Conservation (phyloP, 176 grass and related monocot genomes). For the Canna indica region DNA sequence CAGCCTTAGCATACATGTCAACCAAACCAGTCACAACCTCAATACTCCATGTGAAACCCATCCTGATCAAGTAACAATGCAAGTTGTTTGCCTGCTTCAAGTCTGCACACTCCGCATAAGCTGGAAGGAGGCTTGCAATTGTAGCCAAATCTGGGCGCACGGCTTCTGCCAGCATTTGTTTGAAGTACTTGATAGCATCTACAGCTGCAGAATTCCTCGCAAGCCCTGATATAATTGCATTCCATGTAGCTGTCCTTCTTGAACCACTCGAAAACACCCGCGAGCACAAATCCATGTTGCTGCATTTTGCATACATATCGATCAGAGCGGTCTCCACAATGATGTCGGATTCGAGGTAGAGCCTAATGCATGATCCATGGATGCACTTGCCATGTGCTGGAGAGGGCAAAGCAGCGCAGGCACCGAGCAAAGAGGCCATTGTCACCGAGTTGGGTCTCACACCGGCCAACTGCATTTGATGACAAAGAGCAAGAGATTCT, state of each 20-base stretch:
- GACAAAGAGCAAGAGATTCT: conserved; percentile 29
- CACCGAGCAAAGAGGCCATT: conserved; percentile 42
- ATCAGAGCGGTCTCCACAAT: conserved; percentile 51
- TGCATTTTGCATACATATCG: conserved; percentile 36
- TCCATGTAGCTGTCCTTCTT: conserved; percentile 42
- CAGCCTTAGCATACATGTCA: conserved; percentile 40
- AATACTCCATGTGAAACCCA: conserved; percentile 31
- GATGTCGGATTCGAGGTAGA: conserved; percentile 34
- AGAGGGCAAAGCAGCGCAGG: conserved; percentile 29
- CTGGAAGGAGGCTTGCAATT: conserved; percentile 42
- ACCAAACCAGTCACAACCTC: conserved; percentile 35
- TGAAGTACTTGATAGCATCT: conserved; percentile 38
- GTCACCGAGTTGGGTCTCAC: conserved; percentile 54
- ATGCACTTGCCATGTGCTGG: conserved; percentile 30
- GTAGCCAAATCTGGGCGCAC: conserved; percentile 37
- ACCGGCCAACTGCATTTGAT: conserved; percentile 29
- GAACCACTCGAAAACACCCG: conserved; percentile 32
- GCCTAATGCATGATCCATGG: conserved; percentile 35
- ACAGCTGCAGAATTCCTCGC: conserved; percentile 1
- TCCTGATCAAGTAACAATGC: conserved; percentile 38
- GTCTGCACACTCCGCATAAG: conserved; percentile 36
- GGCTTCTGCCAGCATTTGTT: conserved; percentile 40
- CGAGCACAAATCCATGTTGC: conserved; percentile 14
- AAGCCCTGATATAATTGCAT: conserved; percentile 54
- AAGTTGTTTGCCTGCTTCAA: conserved; percentile 33